Conservation (phyloP, 768 basidiomycete genomes). For the Neoboletus subvelutipes region DNA sequence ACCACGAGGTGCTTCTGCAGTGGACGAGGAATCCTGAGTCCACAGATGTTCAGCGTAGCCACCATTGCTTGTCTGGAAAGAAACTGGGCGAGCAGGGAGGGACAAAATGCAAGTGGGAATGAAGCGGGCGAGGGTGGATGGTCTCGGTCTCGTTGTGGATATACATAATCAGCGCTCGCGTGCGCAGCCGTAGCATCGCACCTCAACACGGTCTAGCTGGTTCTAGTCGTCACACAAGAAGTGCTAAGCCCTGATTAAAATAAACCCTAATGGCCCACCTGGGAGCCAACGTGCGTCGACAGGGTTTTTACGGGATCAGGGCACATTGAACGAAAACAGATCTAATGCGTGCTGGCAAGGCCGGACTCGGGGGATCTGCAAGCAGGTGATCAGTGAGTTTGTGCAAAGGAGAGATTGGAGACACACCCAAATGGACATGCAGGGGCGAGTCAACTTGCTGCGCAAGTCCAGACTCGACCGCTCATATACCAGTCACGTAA, state of each 20-base stretch:
- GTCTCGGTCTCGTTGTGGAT: not conserved
- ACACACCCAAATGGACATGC: not conserved
- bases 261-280: not conserved
- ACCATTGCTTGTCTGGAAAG: slow-evolving; percentile 11
- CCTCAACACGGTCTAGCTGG: not conserved
- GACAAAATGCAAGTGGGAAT: not conserved
- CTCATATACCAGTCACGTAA: too few relatives aligned
- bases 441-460: too few relatives aligned
- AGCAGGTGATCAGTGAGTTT: not conserved
- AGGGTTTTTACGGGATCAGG: not conserved
- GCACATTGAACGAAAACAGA: not conserved
- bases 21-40: slow-evolving; percentile 31
- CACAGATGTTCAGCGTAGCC: slow-evolving; percentile 17
- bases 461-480: too few relatives aligned
- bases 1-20: slow-evolving; percentile 46
- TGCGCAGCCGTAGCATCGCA: not conserved
- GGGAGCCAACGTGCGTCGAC: slow-evolving; percentile 6
- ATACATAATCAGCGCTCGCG: not conserved
- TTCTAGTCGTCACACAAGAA: not conserved
- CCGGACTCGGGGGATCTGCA: not conserved
- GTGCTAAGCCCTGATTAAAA: not conserved
- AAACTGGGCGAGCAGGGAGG: not conserved
- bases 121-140: not conserved
- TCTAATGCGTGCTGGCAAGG: not conserved
- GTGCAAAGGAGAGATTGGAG: not conserved